A percentile compares a stretch with the other conserved stretches of the same genome.
phyloP scores from a whole-genome alignment of 257 asterid species.

The Oldenlandia corymbosa region DNA sequence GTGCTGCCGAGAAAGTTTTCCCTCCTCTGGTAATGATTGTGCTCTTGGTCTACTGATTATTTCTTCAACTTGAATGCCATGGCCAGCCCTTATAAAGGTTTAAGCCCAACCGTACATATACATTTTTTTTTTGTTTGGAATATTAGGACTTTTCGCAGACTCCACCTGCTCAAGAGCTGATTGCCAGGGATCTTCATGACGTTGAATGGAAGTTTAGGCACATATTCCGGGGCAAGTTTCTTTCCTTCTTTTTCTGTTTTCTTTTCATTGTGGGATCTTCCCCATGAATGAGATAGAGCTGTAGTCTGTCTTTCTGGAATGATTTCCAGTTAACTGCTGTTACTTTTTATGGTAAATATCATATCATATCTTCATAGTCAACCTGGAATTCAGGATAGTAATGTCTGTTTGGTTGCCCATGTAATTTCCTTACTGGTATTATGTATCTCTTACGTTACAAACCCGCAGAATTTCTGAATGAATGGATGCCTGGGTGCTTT shows the following conservation, averaged over 20 bases:
- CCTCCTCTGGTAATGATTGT: slow-evolving; percentile 74
- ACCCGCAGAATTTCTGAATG: too few species aligned
- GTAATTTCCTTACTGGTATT: background rate
- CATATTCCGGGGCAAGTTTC: slow-evolving; percentile 75
- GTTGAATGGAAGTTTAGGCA: slow-evolving; percentile 97
- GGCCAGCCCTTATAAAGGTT: background rate
- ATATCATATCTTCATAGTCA: background rate
- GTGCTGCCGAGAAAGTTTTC: slow-evolving; percentile 99
- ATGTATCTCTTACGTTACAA: too few species aligned
- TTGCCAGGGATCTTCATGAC: slow-evolving; percentile 96
- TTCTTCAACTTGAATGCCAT: background rate
- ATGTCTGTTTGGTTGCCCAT: background rate
- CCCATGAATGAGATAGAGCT: too few species aligned
- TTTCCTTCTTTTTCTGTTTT: slow-evolving; percentile 2
- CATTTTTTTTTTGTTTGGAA: slow-evolving; percentile 18
- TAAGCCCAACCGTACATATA: background rate
- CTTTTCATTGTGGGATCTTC: too few species aligned
- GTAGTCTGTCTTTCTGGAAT: background rate
- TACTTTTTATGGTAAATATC: background rate
- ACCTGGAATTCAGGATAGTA: background rate
- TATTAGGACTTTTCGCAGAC: slow-evolving; percentile 87
- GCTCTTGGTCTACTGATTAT: slow-evolving; percentile 10
- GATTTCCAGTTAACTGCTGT: background rate
- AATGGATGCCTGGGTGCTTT: background rate
- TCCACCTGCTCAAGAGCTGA: slow-evolving; percentile 95